Percentiles rank a stretch among this genome's conserved stretches.
Evolutionary conservation across 257 asterid genomes (phyloP).

Genomic region (Gentiana straminea): DNA sequence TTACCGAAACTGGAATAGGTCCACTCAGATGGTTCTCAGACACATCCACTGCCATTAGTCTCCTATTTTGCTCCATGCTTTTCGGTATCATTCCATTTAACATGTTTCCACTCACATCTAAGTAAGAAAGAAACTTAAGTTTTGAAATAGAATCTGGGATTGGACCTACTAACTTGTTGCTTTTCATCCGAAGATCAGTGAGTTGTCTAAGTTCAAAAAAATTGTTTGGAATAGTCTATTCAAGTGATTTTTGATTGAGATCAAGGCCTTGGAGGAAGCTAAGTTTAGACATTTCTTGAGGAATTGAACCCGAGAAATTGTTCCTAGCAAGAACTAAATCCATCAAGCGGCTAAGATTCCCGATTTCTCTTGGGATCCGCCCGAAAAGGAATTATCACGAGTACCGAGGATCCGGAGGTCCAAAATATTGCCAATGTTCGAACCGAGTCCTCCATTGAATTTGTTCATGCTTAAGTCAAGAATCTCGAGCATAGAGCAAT

Average conservation of each 20-base stretch:
- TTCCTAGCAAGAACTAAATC: slow-evolving; percentile 39
- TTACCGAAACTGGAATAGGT: slow-evolving; percentile 25
- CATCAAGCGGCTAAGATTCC: slow-evolving; percentile 34
- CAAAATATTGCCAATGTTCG: slow-evolving; percentile 33
- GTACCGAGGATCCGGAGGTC: slow-evolving; percentile 36
- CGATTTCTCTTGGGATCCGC: slow-evolving; percentile 52
- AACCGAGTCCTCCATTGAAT: slow-evolving; percentile 33
- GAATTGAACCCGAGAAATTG: slow-evolving; percentile 47
- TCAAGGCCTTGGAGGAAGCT: slow-evolving; percentile 49
- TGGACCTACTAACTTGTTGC: slow-evolving; percentile 41
- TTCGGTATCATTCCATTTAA: slow-evolving; percentile 51
- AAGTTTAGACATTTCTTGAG: slow-evolving; percentile 47
- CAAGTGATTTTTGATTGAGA: slow-evolving; percentile 33
- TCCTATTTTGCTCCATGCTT: slow-evolving; percentile 31
- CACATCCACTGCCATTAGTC: slow-evolving; percentile 41
- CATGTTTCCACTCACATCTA: slow-evolving; percentile 61
- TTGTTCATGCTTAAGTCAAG: slow-evolving; percentile 35
- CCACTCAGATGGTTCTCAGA: slow-evolving; percentile 12
- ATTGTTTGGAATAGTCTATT: slow-evolving; percentile 45
- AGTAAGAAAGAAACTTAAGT: slow-evolving; percentile 33
- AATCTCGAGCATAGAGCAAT: slow-evolving; percentile 40
- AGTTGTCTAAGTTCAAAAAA: slow-evolving; percentile 42
- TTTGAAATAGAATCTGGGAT: slow-evolving; percentile 43
- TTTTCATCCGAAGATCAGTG: slow-evolving; percentile 38
- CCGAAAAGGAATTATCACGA: slow-evolving; percentile 33